Conservation (phyloP, 208 protist species). For the Trypanosoma scelopori region DNA sequence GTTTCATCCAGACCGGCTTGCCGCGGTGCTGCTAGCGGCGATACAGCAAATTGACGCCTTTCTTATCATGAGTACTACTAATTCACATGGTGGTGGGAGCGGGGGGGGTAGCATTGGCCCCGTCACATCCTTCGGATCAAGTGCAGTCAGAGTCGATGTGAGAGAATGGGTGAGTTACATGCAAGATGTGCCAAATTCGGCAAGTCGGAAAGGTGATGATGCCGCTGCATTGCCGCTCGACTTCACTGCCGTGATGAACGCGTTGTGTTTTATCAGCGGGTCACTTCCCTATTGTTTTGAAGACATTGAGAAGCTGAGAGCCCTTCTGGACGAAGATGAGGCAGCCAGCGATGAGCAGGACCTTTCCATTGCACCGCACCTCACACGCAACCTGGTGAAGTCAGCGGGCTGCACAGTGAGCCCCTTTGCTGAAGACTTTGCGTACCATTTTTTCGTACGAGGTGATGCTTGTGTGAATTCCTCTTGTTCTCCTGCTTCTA, state of each 20-base stretch:
- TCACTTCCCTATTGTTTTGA: constrained; percentile 34
- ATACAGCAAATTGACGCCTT: constrained; percentile 31
- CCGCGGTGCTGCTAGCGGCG: constrained; percentile 4
- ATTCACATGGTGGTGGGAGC: background rate
- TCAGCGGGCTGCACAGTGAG: constrained; percentile 11
- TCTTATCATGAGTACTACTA: background rate
- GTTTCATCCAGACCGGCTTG: constrained; percentile 28
- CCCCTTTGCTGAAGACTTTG: constrained; percentile 28
- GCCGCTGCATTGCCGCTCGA: background rate
- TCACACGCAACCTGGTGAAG: constrained; percentile 2
- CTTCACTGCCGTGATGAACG: constrained; percentile 17
- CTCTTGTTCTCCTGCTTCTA: background rate
- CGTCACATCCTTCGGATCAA: background rate
- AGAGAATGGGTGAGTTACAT: constrained; percentile 1
- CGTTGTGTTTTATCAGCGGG: constrained; percentile 20
- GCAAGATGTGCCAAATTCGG: background rate
- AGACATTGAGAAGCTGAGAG: constrained; percentile 8
- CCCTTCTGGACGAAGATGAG: constrained; percentile 4
- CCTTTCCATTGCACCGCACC: constrained; percentile 8
- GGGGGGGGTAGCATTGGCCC: background rate
- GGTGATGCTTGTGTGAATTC: constrained; percentile 6
- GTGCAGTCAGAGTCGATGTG: background rate
- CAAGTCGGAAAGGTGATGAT: background rate
- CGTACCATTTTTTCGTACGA: constrained; percentile 30
- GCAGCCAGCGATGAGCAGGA: constrained; percentile 2